Percentiles rank a stretch among this genome's conserved stretches.
phyloP scores from a whole-genome alignment of 192 early-diverging fungal genomes.

The Backusella mclennaniae region DNA sequence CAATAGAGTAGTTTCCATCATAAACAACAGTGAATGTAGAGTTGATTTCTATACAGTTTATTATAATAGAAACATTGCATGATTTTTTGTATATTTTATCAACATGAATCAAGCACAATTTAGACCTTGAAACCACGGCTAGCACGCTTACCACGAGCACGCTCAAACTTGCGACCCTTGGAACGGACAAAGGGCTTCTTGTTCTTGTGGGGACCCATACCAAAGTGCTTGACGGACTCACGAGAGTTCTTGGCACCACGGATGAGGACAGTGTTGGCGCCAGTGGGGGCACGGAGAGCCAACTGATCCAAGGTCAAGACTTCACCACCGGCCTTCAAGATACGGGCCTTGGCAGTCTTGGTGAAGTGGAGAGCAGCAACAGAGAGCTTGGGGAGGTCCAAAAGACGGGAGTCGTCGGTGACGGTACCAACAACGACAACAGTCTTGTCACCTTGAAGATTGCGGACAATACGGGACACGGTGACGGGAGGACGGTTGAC shows the following conservation, averaged over 20 bases:
- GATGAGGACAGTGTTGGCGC: constrained; percentile 92
- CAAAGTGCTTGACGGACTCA: constrained; percentile 99
- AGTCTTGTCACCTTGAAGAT: constrained; percentile 83
- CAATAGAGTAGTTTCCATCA: too few species aligned
- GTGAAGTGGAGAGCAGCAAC: constrained; percentile 96
- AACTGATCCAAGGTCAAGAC: constrained; percentile 98
- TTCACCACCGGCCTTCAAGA: constrained; percentile 99
- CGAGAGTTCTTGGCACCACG: constrained; percentile 93
- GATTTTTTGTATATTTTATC: background rate
- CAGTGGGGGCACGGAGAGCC: constrained; percentile 96
- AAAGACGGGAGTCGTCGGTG: constrained; percentile 93
- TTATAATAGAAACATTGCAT: background rate
- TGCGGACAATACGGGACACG: constrained; percentile 81
- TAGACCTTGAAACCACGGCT: constrained; percentile 97
- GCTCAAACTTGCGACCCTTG: constrained; percentile 99
- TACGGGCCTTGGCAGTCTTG: constrained; percentile 93
- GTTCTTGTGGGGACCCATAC: constrained; percentile 2
- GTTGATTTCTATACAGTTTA: background rate
- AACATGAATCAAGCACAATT: constrained; percentile 13
- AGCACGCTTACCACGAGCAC: constrained; percentile 98
- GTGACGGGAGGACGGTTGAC: constrained; percentile 96
- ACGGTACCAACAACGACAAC: constrained; percentile 95
- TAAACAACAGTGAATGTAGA: background rate
- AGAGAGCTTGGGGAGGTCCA: constrained; percentile 93
- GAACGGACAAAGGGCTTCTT: constrained; percentile 89